Evolutionary conservation across 768 basidiomycete species (phyloP).

Genomic region (Boletales sp.): DNA sequence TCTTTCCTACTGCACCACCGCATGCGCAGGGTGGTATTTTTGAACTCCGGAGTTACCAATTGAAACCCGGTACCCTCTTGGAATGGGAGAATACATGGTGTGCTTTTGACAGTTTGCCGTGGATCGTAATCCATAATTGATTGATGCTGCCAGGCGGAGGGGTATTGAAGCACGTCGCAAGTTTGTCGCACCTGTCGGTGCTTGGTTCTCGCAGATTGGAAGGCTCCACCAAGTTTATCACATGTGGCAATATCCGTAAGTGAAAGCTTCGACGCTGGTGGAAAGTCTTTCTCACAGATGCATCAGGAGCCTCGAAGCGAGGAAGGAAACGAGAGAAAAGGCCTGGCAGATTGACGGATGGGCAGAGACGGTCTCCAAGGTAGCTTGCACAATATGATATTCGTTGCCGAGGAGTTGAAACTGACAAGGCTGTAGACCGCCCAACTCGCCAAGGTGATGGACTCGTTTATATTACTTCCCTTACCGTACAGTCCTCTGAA

Average conservation of each 20-base stretch:
- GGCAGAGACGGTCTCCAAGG: slow-evolving; percentile 93
- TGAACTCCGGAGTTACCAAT: slow-evolving; percentile 85
- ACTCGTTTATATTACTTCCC: slow-evolving; percentile 77
- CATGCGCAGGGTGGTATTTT: slow-evolving; percentile 87
- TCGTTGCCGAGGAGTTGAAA: neutral
- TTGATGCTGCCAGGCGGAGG: slow-evolving; percentile 57
- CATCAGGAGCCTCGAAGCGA: slow-evolving; percentile 63
- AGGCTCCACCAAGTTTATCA: slow-evolving; percentile 88
- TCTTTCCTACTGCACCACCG: slow-evolving; percentile 89
- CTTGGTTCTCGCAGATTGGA: slow-evolving; percentile 91
- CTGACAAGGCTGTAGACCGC: slow-evolving; percentile 60
- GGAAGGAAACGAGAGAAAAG: slow-evolving; percentile 82
- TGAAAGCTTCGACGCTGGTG: slow-evolving; percentile 15
- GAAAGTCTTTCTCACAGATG: slow-evolving; percentile 8
- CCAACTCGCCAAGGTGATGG: slow-evolving; percentile 83
- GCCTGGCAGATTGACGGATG: slow-evolving; percentile 96
- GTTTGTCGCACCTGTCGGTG: slow-evolving; percentile 81
- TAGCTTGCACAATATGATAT: slow-evolving; percentile 25
- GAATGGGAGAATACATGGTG: slow-evolving; percentile 97
- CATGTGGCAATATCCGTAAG: slow-evolving; percentile 95
- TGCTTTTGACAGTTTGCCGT: slow-evolving; percentile 11
- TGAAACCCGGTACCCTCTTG: slow-evolving; percentile 84
- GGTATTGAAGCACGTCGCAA: slow-evolving; percentile 92
- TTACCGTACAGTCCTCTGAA: slow-evolving; percentile 84
- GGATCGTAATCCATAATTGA: slow-evolving; percentile 1